Base-by-base conservation (phyloP, 345 rosid genomes). In the Euphorbia tirucalli region DNA sequence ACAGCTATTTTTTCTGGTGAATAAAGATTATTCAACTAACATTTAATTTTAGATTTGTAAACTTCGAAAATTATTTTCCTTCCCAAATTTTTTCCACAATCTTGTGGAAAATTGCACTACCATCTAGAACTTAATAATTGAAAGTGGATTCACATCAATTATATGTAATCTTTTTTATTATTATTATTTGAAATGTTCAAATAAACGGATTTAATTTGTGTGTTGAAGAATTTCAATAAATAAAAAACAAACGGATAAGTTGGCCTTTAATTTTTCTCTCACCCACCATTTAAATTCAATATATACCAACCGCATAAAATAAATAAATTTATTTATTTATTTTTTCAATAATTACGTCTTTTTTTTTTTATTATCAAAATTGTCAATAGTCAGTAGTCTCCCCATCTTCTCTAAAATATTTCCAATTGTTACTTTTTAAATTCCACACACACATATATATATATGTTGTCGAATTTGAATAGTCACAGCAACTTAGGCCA, bases 341-440 rank as follows among this genome's bases (percentile, higher is more conserved):
- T 66, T 15, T 28, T 48, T 19, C 3, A 39, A 10, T 49, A 49
- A 49, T 49, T 49, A 14, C n/a, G 19, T 49, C 19, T n/a, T n/a
- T 49, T 24, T 49, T 44, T 65, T 65, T 44, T 54, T 60, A 66
- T 22, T 30, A 66, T 49, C 31, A n/a, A 6, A 31, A 49, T 67
- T 50, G 59, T 67, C 46, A 31, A 67, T 48, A 8, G 18, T 18
- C 24, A 41, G 11, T 41, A 41, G 44, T 41, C 44, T 37, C 5
- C 44, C 11, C 8, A 41, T 41, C 44, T 41, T 0, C 9, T 41
- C 10, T 41, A 41, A 41, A 41, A 6, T 41, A 41, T 41, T 41
- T 41, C 44, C 44, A 41, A 41, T 2, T 10, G 5, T 10, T 5
- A 4, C 9, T 41, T 41, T 41, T 41, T 4, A 41, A 41, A 4